Conservation (phyloP, 1,139 yeast species). For the Diutina siamensis region DNA sequence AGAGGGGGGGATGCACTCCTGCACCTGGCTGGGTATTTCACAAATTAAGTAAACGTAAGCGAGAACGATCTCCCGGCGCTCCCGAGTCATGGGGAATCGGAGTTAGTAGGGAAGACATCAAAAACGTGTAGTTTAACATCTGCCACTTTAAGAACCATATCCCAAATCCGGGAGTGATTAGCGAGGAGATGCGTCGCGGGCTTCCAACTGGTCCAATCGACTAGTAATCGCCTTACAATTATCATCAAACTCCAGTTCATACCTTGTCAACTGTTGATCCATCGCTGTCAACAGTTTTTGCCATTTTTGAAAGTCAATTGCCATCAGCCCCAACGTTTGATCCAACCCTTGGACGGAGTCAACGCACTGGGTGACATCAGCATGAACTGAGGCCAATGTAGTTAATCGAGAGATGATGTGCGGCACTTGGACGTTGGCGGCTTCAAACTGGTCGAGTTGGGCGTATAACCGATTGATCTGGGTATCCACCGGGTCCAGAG, state of each 20-base stretch:
- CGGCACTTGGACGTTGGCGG: conserved; percentile 26
- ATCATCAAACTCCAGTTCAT: conserved; percentile 6
- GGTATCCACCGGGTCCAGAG: conserved; percentile 10
- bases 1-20: neutral
- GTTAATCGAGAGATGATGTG: conserved; percentile 30
- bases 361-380: conserved; percentile 22
- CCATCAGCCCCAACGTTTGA: conserved; percentile 19
- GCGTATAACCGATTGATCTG: conserved; percentile 29
- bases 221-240: too few relatives aligned
- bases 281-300: conserved; percentile 12
- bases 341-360: conserved; percentile 24
- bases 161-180: too few relatives aligned
- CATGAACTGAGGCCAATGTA: conserved; percentile 33
- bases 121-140: too few relatives aligned
- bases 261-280: conserved; percentile 8
- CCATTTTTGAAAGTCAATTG: conserved; percentile 31
- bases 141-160: too few relatives aligned
- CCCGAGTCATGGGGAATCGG: too few relatives aligned
- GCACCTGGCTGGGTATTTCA: neutral
- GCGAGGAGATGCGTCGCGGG: too few relatives aligned
- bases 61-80: too few relatives aligned
- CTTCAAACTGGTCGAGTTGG: conserved; percentile 25
- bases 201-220: too few relatives aligned
- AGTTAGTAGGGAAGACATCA: too few relatives aligned
- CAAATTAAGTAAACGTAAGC: neutral